These are phyloP conservation scores for Mycena pura DNA, from an alignment of 768 basidiomycete species.

Conservation along the genomic window DNA sequence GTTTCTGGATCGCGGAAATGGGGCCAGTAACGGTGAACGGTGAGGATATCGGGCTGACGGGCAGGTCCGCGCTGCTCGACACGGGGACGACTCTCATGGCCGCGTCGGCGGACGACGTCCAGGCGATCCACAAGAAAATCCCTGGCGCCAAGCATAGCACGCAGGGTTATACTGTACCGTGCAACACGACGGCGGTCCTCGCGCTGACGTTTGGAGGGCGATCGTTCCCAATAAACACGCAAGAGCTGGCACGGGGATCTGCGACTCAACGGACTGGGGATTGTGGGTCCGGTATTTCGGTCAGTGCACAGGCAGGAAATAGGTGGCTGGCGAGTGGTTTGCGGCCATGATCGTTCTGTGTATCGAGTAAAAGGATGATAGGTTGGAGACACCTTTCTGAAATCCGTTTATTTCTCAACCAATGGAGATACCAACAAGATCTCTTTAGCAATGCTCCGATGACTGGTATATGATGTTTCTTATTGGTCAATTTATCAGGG, in stretches of 20 bases:
- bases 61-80: background rate
- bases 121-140: background rate
- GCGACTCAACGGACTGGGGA: background rate
- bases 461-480: background rate
- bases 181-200: constrained; percentile 3
- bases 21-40: background rate
- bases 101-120: background rate
- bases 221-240: background rate
- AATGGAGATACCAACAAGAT: constrained; percentile 11
- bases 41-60: background rate
- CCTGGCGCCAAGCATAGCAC: background rate
- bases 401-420: constrained; percentile 12
- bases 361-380: background rate
- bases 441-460: background rate
- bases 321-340: constrained; percentile 5
- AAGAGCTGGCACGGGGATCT: constrained; percentile 2
- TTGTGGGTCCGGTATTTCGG: constrained; percentile 7
- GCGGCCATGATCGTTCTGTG: background rate
- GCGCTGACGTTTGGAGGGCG: constrained; percentile 6
- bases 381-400: constrained; percentile 14
- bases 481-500: no score
- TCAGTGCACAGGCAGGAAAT: background rate
- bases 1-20: constrained; percentile 64
- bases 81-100: background rate
- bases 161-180: background rate